A percentile compares a stretch with the other conserved stretches of the same genome.
Evolutionary conservation across 306 rosid species (phyloP).

Genomic region (Purshia tridentata): DNA sequence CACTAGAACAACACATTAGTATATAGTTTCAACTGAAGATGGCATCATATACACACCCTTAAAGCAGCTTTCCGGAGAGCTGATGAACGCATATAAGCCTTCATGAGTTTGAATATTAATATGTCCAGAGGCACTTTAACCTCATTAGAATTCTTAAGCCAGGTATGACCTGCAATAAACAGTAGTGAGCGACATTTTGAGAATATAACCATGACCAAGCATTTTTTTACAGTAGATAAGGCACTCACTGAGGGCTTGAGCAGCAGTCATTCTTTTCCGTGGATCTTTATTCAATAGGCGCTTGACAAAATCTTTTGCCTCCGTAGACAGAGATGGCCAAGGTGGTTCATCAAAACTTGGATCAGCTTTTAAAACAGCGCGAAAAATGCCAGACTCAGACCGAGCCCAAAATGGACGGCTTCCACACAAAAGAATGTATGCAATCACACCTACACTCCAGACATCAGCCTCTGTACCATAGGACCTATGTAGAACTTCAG

Average conservation of each 20-base stretch:
- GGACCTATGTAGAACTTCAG: slow-evolving; percentile 90
- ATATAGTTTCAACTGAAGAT: slow-evolving; percentile 9
- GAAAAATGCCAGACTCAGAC: slow-evolving; percentile 91
- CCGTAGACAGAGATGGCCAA: slow-evolving; percentile 83
- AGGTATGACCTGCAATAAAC: slow-evolving; percentile 77
- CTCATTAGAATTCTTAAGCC: slow-evolving; percentile 64
- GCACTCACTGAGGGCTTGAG: slow-evolving; percentile 80
- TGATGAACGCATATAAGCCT: slow-evolving; percentile 81
- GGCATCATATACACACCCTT: slow-evolving; percentile 56
- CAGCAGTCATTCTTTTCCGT: slow-evolving; percentile 87
- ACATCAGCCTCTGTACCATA: slow-evolving; percentile 88
- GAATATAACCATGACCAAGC: slow-evolving; percentile 15
- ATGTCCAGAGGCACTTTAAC: slow-evolving; percentile 76
- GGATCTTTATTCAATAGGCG: slow-evolving; percentile 84
- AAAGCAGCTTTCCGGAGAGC: slow-evolving; percentile 85
- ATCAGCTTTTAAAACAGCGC: slow-evolving; percentile 82
- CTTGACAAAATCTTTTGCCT: slow-evolving; percentile 82
- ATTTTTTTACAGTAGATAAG: slow-evolving; percentile 10
- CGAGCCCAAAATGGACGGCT: slow-evolving; percentile 99
- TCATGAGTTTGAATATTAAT: slow-evolving; percentile 82
- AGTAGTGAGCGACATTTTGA: slow-evolving; percentile 30
- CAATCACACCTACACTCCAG: slow-evolving; percentile 97
- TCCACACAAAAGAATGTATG: slow-evolving; percentile 87
- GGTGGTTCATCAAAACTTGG: slow-evolving; percentile 88
- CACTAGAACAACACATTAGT: slow-evolving; percentile 2